Base-by-base conservation (phyloP, 2,329 filamentous ascomycete species). In the Aspergillus sp. region DNA sequence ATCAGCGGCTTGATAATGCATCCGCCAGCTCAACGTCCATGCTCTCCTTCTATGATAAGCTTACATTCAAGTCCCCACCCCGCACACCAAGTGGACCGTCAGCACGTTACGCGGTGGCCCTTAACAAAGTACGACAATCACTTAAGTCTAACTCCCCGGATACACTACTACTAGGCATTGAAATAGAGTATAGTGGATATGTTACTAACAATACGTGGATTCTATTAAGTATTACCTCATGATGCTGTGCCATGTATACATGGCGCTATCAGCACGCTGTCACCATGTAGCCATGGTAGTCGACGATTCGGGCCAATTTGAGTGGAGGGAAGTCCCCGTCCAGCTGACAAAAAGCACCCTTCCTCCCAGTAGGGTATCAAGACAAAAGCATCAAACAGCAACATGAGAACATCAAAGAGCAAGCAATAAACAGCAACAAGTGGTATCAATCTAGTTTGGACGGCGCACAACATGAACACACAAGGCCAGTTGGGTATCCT, bases 211-310 rank as follows among this genome's bases (percentile, higher is more conserved):
- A 69, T 67, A 62, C 64, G 63, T 64, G 65, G 63, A 71, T 70
- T 73, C 71, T 73, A 75, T 75, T 75, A 75, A 68, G 55, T 71
- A 75, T 75, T 74, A 75, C 70, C 71, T 72, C 71, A 67, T 67
- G 70, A 69, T 68, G 66, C 65, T 66, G 67, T 68, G 66, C 63
- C 56, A 60, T 68, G 64, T 63, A 67, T 66, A 61, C 62, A 64
- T 61, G 62, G 60, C 61, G 62, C 60, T 61, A 60, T 47, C 48
- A 44, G 41, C 59, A 50, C 38, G 25, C 58, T 42, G 56, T 39
- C 42, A 54, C 65, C 68, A 66, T 63, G 62, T 57, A 66, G 60
- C 64, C 62, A 62, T 36, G 44, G 67, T 61, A 63, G 52, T 56
- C 62, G 68, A 72, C 64, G 44, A 25, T 64, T 65, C 59, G 66